Percentiles rank a stretch among this genome's conserved stretches.
Evolutionary conservation across 2,329 filamentous ascomycete species (phyloP).

Genomic region (Dothideomycetes sp.): DNA sequence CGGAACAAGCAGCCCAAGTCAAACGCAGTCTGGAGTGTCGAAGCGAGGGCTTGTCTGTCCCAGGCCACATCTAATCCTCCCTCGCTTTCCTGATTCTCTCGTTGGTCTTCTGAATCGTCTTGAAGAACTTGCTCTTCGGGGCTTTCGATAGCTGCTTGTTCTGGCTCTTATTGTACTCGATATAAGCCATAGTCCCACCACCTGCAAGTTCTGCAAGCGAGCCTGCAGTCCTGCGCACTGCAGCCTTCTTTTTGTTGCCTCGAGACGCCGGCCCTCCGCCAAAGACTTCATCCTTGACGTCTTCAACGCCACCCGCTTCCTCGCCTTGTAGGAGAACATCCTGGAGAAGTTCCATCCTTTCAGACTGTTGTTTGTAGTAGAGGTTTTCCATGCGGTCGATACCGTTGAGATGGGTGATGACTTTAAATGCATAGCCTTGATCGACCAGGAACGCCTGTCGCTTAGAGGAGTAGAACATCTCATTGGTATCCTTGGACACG

Average conservation of each 20-base stretch:
- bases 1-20: too few relatives aligned
- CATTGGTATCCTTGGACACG: constrained; percentile 91
- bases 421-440: constrained; percentile 97
- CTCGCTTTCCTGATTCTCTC: constrained; percentile 22
- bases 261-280: constrained; percentile 38
- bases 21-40: too few relatives aligned
- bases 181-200: constrained; percentile 90
- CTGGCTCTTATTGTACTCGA: constrained; percentile 35
- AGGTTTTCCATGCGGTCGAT: constrained; percentile 76
- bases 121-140: constrained; percentile 32
- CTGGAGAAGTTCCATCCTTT: constrained; percentile 76
- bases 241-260: constrained; percentile 34
- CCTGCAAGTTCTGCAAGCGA: constrained; percentile 78
- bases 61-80: too few relatives aligned
- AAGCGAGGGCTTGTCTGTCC: too few relatives aligned
- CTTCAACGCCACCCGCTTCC: constrained; percentile 58
- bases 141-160: constrained; percentile 35
- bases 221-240: constrained; percentile 68
- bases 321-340: constrained; percentile 86
- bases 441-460: constrained; percentile 95
- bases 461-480: constrained; percentile 97
- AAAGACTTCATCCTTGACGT: constrained; percentile 58
- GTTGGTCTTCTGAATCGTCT: constrained; percentile 27
- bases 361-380: constrained; percentile 65
- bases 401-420: constrained; percentile 89